Percentiles rank a stretch among this genome's conserved stretches.
Conservation (phyloP, 306 rosid species). For the Cucurbita pepo region DNA sequence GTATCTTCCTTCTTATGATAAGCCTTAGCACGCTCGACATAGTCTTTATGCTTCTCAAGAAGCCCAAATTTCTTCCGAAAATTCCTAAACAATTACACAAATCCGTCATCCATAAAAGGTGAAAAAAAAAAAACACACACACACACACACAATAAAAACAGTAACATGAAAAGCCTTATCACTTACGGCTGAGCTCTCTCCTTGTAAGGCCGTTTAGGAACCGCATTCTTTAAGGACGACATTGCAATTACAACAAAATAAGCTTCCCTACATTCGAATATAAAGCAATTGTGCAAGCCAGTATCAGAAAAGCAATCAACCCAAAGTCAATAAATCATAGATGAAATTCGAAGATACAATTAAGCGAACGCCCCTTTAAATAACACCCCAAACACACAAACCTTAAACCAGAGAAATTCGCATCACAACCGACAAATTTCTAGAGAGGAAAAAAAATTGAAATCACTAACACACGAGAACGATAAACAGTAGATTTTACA, state of each 20-base stretch:
- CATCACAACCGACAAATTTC: background rate
- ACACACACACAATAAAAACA: background rate
- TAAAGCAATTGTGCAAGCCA: background rate
- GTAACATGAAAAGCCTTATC: background rate
- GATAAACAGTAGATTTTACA: background rate
- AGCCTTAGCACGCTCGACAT: constrained; percentile 59
- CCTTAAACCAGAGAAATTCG: background rate
- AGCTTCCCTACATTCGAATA: background rate
- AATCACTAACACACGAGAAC: background rate
- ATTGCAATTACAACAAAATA: constrained; percentile 10
- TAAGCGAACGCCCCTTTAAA: background rate
- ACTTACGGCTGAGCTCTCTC: constrained; percentile 78
- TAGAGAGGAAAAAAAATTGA: background rate
- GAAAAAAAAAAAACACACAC: background rate
- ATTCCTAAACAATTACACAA: constrained; percentile 19
- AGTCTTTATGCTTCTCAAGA: constrained; percentile 84
- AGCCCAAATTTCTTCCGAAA: constrained; percentile 55
- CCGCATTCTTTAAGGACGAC: constrained; percentile 68
- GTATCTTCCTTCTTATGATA: constrained; percentile 57
- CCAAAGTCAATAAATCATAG: background rate
- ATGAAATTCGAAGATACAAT: background rate
- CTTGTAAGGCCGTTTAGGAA: constrained; percentile 62
- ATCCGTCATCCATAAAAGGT: background rate
- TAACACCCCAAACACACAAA: background rate
- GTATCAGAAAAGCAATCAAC: background rate